Conservation (phyloP, 176 grass and related monocot species). For the Aegilops sharonensis region DNA sequence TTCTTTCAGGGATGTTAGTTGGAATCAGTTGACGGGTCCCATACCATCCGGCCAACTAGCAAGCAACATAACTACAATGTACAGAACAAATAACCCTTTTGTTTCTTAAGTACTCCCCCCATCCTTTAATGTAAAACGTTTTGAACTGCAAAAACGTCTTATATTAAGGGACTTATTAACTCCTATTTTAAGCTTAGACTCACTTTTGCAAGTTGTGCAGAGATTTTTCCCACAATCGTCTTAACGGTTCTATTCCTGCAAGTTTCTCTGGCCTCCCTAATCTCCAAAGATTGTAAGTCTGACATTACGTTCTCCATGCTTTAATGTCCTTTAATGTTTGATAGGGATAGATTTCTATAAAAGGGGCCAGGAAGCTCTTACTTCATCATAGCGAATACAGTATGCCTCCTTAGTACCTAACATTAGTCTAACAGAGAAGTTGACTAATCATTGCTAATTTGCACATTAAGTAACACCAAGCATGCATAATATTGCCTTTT, state of each 20-base stretch:
- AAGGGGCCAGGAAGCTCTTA: too few species aligned
- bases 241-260: slow-evolving; percentile 63
- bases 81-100: background rate
- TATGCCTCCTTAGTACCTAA: background rate
- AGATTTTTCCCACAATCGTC: slow-evolving; percentile 64
- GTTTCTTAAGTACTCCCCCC: too few species aligned
- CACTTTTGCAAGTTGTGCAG: slow-evolving; percentile 46
- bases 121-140: too few species aligned
- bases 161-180: too few species aligned
- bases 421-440: background rate
- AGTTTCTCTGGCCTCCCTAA: slow-evolving; percentile 58
- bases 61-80: slow-evolving; percentile 74
- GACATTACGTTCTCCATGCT: background rate
- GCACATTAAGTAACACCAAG: background rate
- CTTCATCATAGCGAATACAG: background rate
- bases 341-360: too few species aligned
- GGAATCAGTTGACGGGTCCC: slow-evolving; percentile 60
- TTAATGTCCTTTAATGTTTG: slow-evolving; percentile 14
- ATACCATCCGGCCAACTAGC: slow-evolving; percentile 55
- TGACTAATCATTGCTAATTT: background rate
- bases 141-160: too few species aligned
- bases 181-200: background rate
- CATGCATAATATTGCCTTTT: too few species aligned
- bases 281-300: slow-evolving; percentile 66
- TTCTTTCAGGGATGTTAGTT: slow-evolving; percentile 63